These are phyloP conservation scores for Neonectria neomacrospora DNA, from an alignment of 2,329 filamentous ascomycete genomes.

Conservation along the genomic window DNA sequence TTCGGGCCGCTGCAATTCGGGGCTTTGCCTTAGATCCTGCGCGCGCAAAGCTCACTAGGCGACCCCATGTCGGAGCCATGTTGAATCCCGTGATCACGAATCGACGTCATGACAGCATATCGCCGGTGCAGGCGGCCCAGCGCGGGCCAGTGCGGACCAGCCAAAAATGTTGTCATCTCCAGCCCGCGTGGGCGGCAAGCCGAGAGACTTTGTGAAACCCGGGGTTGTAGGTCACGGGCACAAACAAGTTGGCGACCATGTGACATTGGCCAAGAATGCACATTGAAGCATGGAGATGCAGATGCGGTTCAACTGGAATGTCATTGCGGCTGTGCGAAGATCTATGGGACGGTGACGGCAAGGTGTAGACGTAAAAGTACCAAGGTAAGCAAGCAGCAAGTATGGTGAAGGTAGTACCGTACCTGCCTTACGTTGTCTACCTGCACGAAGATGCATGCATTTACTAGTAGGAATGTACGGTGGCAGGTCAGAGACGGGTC, in stretches of 20 bases:
- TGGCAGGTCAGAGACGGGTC: constrained; percentile 17
- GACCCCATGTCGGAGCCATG: constrained; percentile 25
- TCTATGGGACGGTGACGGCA: constrained; percentile 8
- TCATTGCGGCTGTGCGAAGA: constrained; percentile 23
- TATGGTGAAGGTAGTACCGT: neutral
- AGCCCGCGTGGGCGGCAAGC: constrained; percentile 33
- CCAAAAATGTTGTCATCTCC: constrained; percentile 23
- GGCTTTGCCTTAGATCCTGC: constrained; percentile 21
- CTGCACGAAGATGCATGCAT: constrained; percentile 17
- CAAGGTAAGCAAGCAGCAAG: neutral
- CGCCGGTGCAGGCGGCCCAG: constrained; percentile 10
- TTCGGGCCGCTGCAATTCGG: neutral
- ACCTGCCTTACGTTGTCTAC: constrained; percentile 11
- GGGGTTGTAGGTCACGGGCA: constrained; percentile 37
- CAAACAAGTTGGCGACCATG: constrained; percentile 28
- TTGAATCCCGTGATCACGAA: constrained; percentile 33
- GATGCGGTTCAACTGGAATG: constrained; percentile 17
- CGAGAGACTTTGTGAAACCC: constrained; percentile 38
- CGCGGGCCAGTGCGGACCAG: constrained; percentile 11
- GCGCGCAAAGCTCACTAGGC: constrained; percentile 24
- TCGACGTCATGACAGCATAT: constrained; percentile 37
- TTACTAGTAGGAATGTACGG: too few species aligned
- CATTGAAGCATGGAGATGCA: constrained; percentile 7
- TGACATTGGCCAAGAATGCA: constrained; percentile 25
- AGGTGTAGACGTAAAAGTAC: neutral